A percentile compares a stretch with the other conserved stretches of the same genome.
Evolutionary conservation across 2,329 filamentous ascomycete genomes (phyloP).

Genomic region (Pseudogymnoascus destructans): DNA sequence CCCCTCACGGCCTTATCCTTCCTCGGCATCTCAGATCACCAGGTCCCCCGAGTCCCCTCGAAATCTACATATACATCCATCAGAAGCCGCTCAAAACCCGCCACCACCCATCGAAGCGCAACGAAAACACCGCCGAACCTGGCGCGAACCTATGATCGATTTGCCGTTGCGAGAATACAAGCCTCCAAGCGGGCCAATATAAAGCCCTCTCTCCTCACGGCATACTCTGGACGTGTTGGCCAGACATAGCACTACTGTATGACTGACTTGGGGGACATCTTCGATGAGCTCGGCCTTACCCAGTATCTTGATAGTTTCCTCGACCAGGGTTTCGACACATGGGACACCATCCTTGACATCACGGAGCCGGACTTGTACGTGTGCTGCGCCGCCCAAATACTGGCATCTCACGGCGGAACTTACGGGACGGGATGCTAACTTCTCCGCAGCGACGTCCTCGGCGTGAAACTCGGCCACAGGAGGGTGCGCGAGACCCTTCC

Average conservation of each 20-base stretch:
- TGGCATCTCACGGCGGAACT: background rate
- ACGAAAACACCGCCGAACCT: background rate
- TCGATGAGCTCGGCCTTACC: slow-evolving; percentile 63
- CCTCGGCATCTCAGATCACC: slow-evolving; percentile 13
- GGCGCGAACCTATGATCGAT: background rate
- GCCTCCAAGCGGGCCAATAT: background rate
- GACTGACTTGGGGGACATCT: slow-evolving; percentile 47
- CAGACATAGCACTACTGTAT: slow-evolving; percentile 26
- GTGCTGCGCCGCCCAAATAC: background rate
- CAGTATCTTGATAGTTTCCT: slow-evolving; percentile 63
- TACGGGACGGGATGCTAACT: slow-evolving; percentile 13
- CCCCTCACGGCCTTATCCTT: slow-evolving; percentile 12
- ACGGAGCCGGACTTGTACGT: slow-evolving; percentile 66
- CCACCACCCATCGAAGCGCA: background rate
- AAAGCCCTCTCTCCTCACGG: background rate
- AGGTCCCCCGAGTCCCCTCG: background rate
- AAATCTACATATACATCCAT: background rate
- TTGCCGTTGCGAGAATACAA: background rate
- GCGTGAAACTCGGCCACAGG: slow-evolving; percentile 69
- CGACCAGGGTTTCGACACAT: slow-evolving; percentile 72
- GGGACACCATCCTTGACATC: slow-evolving; percentile 73
- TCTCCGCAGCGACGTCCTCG: slow-evolving; percentile 48
- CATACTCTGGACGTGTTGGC: slow-evolving; percentile 22
- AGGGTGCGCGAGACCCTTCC: slow-evolving; percentile 43
- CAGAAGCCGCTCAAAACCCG: background rate